Conservation (phyloP, 805 yeast genomes). For the Scheffersomyces lignosus region DNA sequence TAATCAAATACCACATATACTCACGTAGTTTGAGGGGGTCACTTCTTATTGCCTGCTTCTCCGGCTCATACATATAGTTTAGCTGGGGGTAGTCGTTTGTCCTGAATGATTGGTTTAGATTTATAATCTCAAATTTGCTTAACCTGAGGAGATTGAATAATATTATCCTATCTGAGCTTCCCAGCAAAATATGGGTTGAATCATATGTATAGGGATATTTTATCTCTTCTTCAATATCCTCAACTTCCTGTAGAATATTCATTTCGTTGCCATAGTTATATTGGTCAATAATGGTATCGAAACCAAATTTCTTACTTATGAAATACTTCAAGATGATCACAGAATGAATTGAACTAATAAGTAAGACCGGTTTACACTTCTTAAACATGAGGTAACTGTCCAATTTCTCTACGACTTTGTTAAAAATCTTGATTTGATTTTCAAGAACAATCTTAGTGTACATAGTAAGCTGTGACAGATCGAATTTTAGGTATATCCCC, state of each 20-base stretch:
- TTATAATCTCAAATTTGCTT: constrained; percentile 24
- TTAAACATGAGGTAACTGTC: constrained; percentile 7
- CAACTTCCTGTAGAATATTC: constrained; percentile 1
- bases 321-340: constrained; percentile 29
- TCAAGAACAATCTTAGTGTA: constrained; percentile 18
- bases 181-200: no score
- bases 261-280: no score
- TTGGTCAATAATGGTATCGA: constrained; percentile 7
- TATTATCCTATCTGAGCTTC: no score
- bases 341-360: constrained; percentile 31
- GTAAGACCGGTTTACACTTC: constrained; percentile 19
- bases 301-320: constrained; percentile 17
- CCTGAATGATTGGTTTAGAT: constrained; percentile 20
- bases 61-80: background rate
- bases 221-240: constrained; percentile 7
- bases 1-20: constrained; percentile 31
- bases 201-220: constrained; percentile 8
- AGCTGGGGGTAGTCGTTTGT: no score
- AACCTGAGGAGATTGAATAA: constrained; percentile 7
- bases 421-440: constrained; percentile 34
- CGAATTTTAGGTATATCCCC: constrained; percentile 17
- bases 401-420: constrained; percentile 24
- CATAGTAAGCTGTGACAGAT: constrained; percentile 9
- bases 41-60: constrained; percentile 5
- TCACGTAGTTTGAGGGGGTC: constrained; percentile 30